Evolutionary conservation across 352 stramenopile species (phyloP), one percentile per base, ranked within the genome.

Genomic region (Phytophthora pisi): DNA sequence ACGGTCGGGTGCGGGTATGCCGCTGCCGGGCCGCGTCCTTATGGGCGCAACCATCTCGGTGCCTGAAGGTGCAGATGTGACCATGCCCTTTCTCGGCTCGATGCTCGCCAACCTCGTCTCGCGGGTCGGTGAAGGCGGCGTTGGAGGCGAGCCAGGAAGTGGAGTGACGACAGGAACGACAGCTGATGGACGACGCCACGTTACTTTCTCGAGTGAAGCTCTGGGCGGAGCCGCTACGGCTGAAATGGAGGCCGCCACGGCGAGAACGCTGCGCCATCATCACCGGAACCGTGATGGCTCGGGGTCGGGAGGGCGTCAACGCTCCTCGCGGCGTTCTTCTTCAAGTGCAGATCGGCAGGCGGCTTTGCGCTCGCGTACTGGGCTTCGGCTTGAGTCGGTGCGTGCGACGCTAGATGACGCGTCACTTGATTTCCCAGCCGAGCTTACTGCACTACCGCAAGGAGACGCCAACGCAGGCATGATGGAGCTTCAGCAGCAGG

Each of bases 21-120:
- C 28, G 0, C 5, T 71, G 6, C 67, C 61, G 5, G 59, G 77
- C 30, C 88, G 74, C 28, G 66, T 93, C 16, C 70, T 93, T 45
- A 91, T 95, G 82, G 85, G 87, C 7, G 85, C 87, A 18, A 91
- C 88, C 2, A 92, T 95, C 50, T 69, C 85, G 8, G 72, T 93
- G 2, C 79, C 83, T 1, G 84, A 93, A 24, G 82, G 84, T 4
- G 52, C 79, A 9, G 78, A 86, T 38, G 79, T 91, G 36, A 84
- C 68, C n/a, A 87, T 93, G 79, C 88, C 88, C 11, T 94, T 96
- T 74, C 71, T 96, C 7, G 92, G 82, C 59, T 92, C 84, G 2
- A 87, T 96, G 76, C 87, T 96, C 51, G 77, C 84, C 18, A 92
- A 93, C 61, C 78, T 94, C 45, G 82, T 93, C 23, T 89, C 72